Evolutionary conservation across 805 yeast species (phyloP).

Genomic region (Starmerella stigmatis): DNA sequence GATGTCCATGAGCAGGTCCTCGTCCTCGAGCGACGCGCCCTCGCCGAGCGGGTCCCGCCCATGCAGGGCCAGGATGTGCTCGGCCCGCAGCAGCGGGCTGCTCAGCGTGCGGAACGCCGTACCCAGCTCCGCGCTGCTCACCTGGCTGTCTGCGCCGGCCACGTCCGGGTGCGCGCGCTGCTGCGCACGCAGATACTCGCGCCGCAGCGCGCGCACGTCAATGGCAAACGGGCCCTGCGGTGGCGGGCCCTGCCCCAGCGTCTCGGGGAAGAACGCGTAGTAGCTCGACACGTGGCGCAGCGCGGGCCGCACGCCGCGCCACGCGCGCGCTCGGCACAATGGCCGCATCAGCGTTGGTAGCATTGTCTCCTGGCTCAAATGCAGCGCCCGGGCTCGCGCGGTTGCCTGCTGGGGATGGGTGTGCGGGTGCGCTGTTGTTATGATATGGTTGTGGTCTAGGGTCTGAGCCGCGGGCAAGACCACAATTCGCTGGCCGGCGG

Average conservation of each 20-base stretch:
- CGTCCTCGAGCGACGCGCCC: conserved; percentile 36
- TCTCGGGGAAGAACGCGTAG: conserved; percentile 63
- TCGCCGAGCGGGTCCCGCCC: conserved; percentile 48
- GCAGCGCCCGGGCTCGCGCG: no score
- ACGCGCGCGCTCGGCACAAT: background rate
- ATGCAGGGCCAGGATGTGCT: conserved; percentile 41
- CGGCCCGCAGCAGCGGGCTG: conserved; percentile 62
- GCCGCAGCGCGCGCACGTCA: conserved; percentile 46
- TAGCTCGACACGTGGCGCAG: conserved; percentile 26
- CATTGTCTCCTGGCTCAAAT: no score
- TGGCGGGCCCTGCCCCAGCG: conserved; percentile 58
- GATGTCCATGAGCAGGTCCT: conserved; percentile 56
- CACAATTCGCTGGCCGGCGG: no score
- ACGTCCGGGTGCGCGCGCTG: conserved; percentile 73
- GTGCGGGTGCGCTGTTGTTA: no score
- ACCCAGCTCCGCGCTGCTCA: conserved; percentile 38
- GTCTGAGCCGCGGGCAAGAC: no score
- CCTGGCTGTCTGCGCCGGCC: conserved; percentile 28
- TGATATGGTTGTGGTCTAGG: no score
- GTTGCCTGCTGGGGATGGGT: no score
- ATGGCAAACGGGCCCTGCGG: conserved; percentile 50
- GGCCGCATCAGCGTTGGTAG: conserved; percentile 2
- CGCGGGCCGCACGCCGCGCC: background rate
- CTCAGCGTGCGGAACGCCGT: conserved; percentile 64
- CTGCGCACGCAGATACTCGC: conserved; percentile 68